These are phyloP conservation scores for Symbiodinium pilosum DNA, from an alignment of 73 alveolate species.

Conservation along the genomic window DNA sequence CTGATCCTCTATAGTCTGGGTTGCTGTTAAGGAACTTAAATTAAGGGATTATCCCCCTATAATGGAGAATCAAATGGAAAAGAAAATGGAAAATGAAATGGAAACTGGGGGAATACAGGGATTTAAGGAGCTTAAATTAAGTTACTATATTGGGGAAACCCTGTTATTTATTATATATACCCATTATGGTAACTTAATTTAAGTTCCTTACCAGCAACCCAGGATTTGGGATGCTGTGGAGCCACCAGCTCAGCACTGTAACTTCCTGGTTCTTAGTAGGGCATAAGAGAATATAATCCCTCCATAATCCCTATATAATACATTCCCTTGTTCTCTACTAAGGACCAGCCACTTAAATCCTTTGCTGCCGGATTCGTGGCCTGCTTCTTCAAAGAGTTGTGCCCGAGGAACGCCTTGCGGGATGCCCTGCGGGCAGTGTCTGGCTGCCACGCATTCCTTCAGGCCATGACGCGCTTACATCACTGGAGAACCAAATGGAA, in stretches of 20 bases:
- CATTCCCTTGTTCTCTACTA: too few species aligned
- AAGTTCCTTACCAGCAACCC: too few species aligned
- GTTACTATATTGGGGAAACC: too few species aligned
- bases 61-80: conserved; percentile 68
- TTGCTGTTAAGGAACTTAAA: background rate
- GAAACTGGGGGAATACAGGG: background rate
- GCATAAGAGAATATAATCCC: too few species aligned
- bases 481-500: too few species aligned
- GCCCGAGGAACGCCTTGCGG: conserved; percentile 17
- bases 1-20: too few species aligned
- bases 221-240: conserved; percentile 77
- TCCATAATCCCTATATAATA: too few species aligned
- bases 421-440: conserved; percentile 90
- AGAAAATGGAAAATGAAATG: too few species aligned
- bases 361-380: too few species aligned
- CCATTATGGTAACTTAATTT: background rate
- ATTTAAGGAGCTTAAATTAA: background rate
- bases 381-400: too few species aligned
- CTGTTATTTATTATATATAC: background rate
- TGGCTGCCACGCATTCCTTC: conserved; percentile 70
- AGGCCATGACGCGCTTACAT: too few species aligned
- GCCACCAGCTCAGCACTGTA: background rate
- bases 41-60: conserved; percentile 24
- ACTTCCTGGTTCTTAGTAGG: background rate
- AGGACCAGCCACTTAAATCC: too few species aligned